Evolutionary conservation across 306 rosid species (phyloP).

Genomic region (Arachis stenosperma): DNA sequence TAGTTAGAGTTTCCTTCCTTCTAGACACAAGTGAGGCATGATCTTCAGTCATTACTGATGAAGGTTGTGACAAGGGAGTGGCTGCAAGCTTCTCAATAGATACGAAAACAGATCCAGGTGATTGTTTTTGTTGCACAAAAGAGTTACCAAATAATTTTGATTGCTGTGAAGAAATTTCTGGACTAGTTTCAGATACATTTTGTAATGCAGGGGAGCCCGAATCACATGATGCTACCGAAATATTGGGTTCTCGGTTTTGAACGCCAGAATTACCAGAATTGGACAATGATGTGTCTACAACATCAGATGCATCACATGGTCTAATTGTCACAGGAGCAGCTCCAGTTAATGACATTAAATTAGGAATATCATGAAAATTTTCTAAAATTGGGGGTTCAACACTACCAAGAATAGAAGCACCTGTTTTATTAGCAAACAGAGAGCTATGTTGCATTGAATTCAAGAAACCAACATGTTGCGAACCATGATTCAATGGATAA

Average conservation of each 20-base stretch:
- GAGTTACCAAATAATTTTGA: slow-evolving; percentile 47
- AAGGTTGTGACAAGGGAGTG: slow-evolving; percentile 32
- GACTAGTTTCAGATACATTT: slow-evolving; percentile 45
- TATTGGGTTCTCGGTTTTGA: slow-evolving; percentile 55
- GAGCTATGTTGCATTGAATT: slow-evolving; percentile 54
- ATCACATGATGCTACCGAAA: slow-evolving; percentile 49
- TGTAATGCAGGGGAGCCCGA: slow-evolving; percentile 39
- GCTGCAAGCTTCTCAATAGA: slow-evolving; percentile 52
- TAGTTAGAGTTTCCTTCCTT: slow-evolving; percentile 56
- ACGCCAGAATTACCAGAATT: slow-evolving; percentile 46
- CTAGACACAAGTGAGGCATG: slow-evolving; percentile 44
- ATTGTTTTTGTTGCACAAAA: slow-evolving; percentile 41
- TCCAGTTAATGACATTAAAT: slow-evolving; percentile 43
- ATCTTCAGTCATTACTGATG: slow-evolving; percentile 44
- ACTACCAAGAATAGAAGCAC: slow-evolving; percentile 45
- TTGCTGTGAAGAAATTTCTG: slow-evolving; percentile 42
- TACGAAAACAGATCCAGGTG: slow-evolving; percentile 13
- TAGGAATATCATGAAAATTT: slow-evolving; percentile 53
- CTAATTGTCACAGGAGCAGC: slow-evolving; percentile 55
- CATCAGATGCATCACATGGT: slow-evolving; percentile 49
- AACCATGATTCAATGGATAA: slow-evolving; percentile 58
- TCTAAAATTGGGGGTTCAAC: slow-evolving; percentile 54
- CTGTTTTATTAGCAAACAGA: slow-evolving; percentile 53
- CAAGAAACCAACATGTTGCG: slow-evolving; percentile 52
- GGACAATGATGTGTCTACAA: slow-evolving; percentile 40